phyloP scores from a whole-genome alignment of 371 early-diverging fungal species.

The Rhizopus microsporus region DNA sequence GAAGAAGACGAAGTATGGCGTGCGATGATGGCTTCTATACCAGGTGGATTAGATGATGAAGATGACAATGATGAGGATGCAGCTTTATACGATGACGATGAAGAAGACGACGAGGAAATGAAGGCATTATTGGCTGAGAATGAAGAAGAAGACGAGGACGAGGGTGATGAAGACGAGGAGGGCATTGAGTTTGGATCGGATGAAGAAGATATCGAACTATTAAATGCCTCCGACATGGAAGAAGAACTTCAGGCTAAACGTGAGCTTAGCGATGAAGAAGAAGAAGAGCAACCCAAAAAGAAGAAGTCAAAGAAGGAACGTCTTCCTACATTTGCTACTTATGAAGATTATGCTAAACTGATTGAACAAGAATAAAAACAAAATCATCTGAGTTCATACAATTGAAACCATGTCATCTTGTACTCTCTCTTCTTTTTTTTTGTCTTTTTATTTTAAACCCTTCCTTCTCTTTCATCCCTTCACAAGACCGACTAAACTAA shows the following conservation, averaged over 20 bases:
- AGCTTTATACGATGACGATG: slow-evolving; percentile 49
- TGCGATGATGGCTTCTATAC: slow-evolving; percentile 72
- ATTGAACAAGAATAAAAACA: slow-evolving; percentile 31
- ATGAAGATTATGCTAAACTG: slow-evolving; percentile 69
- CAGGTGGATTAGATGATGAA: slow-evolving; percentile 57
- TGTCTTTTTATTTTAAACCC: background rate
- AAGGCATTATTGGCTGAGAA: slow-evolving; percentile 43
- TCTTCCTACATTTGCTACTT: slow-evolving; percentile 72
- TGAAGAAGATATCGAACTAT: slow-evolving; percentile 37
- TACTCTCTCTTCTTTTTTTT: background rate
- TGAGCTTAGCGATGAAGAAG: slow-evolving; percentile 31
- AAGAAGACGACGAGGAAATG: slow-evolving; percentile 59
- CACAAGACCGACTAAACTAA: background rate
- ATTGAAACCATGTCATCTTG: background rate
- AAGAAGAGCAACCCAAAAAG: slow-evolving; percentile 33
- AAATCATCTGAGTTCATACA: background rate
- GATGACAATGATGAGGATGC: slow-evolving; percentile 45
- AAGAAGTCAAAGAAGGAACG: slow-evolving; percentile 52
- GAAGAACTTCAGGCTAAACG: slow-evolving; percentile 29
- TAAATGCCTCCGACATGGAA: slow-evolving; percentile 31
- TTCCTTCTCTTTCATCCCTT: background rate
- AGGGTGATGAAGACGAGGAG: slow-evolving; percentile 21
- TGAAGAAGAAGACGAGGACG: slow-evolving; percentile 43
- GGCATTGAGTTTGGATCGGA: slow-evolving; percentile 43
- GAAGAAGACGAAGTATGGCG: slow-evolving; percentile 71